Evolutionary conservation across 2,329 filamentous ascomycete species (phyloP), one percentile per base, ranked within the genome.

Genomic region (Colletotrichum shisoi): DNA sequence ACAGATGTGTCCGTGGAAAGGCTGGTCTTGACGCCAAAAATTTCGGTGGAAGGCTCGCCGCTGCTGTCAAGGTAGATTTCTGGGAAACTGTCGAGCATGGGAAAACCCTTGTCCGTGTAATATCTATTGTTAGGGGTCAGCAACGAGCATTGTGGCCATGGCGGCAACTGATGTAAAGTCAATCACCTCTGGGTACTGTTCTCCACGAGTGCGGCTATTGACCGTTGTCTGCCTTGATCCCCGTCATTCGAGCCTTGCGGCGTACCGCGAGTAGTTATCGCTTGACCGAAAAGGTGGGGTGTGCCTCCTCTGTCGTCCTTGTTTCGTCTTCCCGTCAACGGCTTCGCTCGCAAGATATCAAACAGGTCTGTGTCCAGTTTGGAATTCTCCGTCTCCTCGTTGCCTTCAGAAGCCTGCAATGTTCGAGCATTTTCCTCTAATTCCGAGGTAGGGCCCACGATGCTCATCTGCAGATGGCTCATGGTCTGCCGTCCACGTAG

Each of bases 21-120:
- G 2, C 88, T 83, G 51, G 87, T 85, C 49, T 79, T 81, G 37
- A 89, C 75, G 17, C 82, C 81, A 66, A 89, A 70, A 73, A 75
- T 69, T 65, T 75, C 73, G 67, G 74, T 73, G 65, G 83, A 72
- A 27, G 75, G 68, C 65, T 79, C 71, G 59, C 73, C 74, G 57
- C 75, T 71, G 2, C 76, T 75, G 58, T 82, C 78, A 19, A 83
- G 75, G 76, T 94, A 93, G 61, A 97, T 90, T 37, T 81, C 80
- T 0, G 95, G 95, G 74, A 91, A 97, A 76, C 93, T 96, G 74
- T 95, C 89, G 40, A 96, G 84, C 34, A 94, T 74, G 1, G 94
- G 93, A 73, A 93, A 95, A 1, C 85, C 80, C 8, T 94, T 82
- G 2, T 78, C 52, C 9, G 83, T 80, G 63, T 82, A 79, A 72